phyloP scores from a whole-genome alignment of 257 asterid genomes.

The Solanum chiquidenum region DNA sequence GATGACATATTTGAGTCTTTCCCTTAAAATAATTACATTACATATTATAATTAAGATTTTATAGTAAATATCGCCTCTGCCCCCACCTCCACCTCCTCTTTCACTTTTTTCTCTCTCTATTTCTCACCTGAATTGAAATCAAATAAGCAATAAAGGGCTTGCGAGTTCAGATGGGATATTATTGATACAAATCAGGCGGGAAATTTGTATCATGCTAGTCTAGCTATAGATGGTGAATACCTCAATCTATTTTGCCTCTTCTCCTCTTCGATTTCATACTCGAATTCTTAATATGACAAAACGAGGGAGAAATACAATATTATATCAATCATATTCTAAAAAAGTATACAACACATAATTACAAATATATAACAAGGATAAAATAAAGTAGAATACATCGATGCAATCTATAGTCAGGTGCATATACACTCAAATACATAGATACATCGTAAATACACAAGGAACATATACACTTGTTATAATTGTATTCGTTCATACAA shows the following conservation, averaged over 20 bases:
- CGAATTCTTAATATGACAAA: not conserved
- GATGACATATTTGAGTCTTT: too few species aligned
- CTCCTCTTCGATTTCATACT: not conserved
- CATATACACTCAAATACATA: not conserved
- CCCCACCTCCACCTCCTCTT: not conserved
- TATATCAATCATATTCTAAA: not conserved
- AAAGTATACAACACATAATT: too few species aligned
- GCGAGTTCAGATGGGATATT: not conserved
- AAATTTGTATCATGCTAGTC: not conserved
- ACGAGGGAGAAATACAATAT: not conserved
- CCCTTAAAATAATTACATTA: not conserved
- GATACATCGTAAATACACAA: not conserved
- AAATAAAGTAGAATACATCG: not conserved
- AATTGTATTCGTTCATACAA: not conserved
- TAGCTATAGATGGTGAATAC: not conserved
- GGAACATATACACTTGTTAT: not conserved
- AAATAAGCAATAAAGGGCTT: not conserved
- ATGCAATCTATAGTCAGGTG: too few species aligned
- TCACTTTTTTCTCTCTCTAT: not conserved
- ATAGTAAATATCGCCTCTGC: not conserved
- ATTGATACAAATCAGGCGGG: not conserved
- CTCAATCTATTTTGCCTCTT: not conserved
- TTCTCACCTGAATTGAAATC: not conserved
- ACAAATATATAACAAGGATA: not conserved
- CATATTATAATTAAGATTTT: too few species aligned